These are phyloP conservation scores for Fusarium anguioides DNA, from an alignment of 2,329 filamentous ascomycete species.

Conservation along the genomic window DNA sequence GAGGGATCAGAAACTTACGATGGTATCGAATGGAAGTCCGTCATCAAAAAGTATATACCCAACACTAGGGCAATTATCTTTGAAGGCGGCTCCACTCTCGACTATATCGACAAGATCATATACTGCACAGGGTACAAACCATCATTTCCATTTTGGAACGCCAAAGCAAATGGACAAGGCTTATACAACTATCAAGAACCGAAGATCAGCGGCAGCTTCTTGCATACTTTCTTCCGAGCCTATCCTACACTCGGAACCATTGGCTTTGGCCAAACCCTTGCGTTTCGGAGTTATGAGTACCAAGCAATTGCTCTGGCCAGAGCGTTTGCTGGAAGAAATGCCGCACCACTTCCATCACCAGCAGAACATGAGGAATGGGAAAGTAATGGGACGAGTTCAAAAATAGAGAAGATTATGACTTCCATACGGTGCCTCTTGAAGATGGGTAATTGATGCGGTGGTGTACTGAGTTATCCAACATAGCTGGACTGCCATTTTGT, in stretches of 20 bases:
- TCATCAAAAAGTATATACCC: background rate
- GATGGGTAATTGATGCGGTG: background rate
- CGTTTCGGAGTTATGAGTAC: constrained; percentile 1
- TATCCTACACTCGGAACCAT: background rate
- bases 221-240: background rate
- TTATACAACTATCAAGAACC: background rate
- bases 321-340: background rate
- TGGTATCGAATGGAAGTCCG: background rate
- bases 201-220: background rate
- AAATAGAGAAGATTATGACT: background rate
- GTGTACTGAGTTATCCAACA: background rate
- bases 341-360: background rate
- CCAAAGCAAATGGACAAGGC: background rate
- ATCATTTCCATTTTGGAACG: background rate
- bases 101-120: background rate
- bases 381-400: background rate
- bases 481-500: background rate
- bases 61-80: background rate
- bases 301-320: background rate
- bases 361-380: background rate
- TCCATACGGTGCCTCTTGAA: background rate
- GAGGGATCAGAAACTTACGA: background rate
- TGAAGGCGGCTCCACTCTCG: background rate
- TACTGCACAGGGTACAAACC: constrained; percentile 1
- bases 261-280: background rate